Conservation (phyloP, 768 basidiomycete genomes). For the Chalciporus chontae region DNA sequence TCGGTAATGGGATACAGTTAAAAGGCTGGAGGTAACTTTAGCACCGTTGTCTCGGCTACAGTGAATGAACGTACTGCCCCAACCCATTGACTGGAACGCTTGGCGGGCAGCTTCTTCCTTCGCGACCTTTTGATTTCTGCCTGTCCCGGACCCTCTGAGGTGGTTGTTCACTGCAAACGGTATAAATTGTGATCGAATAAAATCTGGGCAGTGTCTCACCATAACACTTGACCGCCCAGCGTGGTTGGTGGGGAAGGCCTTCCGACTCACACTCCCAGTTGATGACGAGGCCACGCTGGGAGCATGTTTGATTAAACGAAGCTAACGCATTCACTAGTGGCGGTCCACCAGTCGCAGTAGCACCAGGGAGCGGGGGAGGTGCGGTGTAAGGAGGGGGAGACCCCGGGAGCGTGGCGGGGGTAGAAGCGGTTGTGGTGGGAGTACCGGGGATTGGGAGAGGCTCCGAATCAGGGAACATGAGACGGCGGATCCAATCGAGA, state of each 20-base stretch:
- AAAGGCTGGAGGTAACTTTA: slow-evolving; percentile 13
- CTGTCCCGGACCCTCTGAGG: slow-evolving; percentile 48
- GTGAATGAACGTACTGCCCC: slow-evolving; percentile 36
- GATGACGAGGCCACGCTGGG: slow-evolving; percentile 42
- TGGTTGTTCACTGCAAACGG: slow-evolving; percentile 44
- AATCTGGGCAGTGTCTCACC: slow-evolving; percentile 35
- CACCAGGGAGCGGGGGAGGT: slow-evolving; percentile 19
- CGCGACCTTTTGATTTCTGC: slow-evolving; percentile 61
- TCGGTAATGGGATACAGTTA: background rate
- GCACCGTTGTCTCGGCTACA: background rate
- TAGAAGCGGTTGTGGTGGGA: slow-evolving; percentile 17
- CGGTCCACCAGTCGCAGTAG: slow-evolving; percentile 6
- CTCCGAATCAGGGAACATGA: slow-evolving; percentile 48
- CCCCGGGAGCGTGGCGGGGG: slow-evolving; percentile 3
- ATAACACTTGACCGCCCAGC: slow-evolving; percentile 52
- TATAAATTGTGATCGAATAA: slow-evolving; percentile 1
- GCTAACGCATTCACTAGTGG: slow-evolving; percentile 40
- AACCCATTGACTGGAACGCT: slow-evolving; percentile 52
- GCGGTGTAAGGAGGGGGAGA: slow-evolving; percentile 15
- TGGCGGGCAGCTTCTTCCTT: slow-evolving; percentile 66
- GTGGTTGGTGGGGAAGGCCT: slow-evolving; percentile 54
- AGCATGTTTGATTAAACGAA: slow-evolving; percentile 50
- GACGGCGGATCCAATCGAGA: slow-evolving; percentile 54
- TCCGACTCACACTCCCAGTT: slow-evolving; percentile 44
- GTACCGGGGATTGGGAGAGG: slow-evolving; percentile 18